Base-by-base conservation (phyloP, 2,329 filamentous ascomycete species). In the Aspergillus sojae region DNA sequence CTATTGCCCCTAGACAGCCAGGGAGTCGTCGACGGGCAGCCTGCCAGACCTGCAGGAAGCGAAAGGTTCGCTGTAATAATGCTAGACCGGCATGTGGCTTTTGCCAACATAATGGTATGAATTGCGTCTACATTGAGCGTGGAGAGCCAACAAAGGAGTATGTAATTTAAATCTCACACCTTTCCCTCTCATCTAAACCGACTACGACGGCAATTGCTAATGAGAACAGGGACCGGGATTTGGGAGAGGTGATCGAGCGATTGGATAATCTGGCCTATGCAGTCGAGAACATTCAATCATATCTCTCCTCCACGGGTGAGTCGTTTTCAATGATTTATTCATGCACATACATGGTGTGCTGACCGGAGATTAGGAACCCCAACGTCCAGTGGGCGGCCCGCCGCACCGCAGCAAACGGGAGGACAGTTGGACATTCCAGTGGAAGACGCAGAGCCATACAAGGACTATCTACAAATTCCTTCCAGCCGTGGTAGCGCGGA, bases 401-500 rank as follows among this genome's bases (percentile, higher is more conserved):
- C 23, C 23, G 46, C 23, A n/a, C 46, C 46, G 14, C 46, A 30
- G 26, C 46, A 28, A 19, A 50, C 5, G 14, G 46, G 14, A 16
- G 26, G 14, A 28, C 23, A 30, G 46, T 5, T 50, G 11, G 26
- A 50, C 46, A 16, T 28, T 5, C 26, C 23, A 50, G 26, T 16
- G 16, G 46, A 30, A 30, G 46, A 50, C 23, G 16, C 23, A 5
- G 46, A 50, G 26, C 46, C 46, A 11, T 30, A 30, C 46, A 50
- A 50, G 26, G 46, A 50, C 46, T 50, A 50, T n/a, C 46, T 50
- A n/a, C 1, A 39, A 10, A 57, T 50, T 36, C 72, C 71, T 4
- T 64, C 71, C 12, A 66, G 67, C 21, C 62, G 66, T 34, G 74
- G 67, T 5, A 71, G 68, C 7, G 65, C 71, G 5, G 72, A 75